Base-by-base conservation (phyloP, 108 stramenopile genomes). In the Cylindrotheca fusiformis region DNA sequence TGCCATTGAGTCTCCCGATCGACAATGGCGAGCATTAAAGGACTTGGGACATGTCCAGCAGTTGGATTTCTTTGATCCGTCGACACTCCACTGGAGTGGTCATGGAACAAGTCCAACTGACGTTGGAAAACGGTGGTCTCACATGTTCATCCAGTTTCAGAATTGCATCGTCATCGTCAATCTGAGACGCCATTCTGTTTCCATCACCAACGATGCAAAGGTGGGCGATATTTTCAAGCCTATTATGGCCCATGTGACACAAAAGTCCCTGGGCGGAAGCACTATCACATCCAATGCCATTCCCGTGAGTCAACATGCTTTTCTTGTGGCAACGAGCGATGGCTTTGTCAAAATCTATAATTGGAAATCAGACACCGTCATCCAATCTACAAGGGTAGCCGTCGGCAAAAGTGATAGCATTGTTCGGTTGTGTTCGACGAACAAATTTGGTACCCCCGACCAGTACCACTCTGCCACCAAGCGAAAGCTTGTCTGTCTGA, bases 331-430 rank as follows among this genome's bases (percentile, higher is more conserved):
- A 17, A 81, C 76, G 52, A 60, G 66, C 23, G 89, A 90, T 61
- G 89, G 89, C 44, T 69, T 49, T 18, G 48, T 90, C 63, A 72
- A 78, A 49, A 65, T 78, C 26, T 85, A 79, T 52, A 75, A 84
- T 63, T 74, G 79, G 59, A 57, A 60, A 12, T 44, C 45, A 19
- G 59, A 69, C 41, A 59, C 65, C 17, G 73, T 80, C 1, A 49
- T 87, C 21, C 77, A 86, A 49, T 77, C 78, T 12, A 69, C 77
- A 22, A 71, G 75, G 49, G 78, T 58, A 10, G 48, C 21, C 4
- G 23, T 72, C 18, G 74, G 76, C 1, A 78, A 74, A 28, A 73
- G 60, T 33, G 89, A 90, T 64, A 67, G 63, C 24, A 69, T 90
- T n/a, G 73, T 80, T 8, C 52, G 65, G 17, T 65, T 86, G 19